Evolutionary conservation across 306 rosid genomes (phyloP).

Genomic region (Trifolium subterraneum): DNA sequence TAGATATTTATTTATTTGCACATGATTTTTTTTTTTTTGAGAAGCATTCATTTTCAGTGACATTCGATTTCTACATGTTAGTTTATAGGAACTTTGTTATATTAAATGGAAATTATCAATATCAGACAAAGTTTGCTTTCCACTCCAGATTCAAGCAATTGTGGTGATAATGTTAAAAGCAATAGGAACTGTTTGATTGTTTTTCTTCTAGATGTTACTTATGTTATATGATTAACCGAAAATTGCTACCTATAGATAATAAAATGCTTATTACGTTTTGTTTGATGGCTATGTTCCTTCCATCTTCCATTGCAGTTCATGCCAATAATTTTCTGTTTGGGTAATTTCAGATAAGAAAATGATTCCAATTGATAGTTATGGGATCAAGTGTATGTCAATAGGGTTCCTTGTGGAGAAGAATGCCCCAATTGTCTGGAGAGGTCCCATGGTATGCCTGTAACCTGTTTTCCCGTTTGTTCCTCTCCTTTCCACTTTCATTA

Average conservation of each 20-base stretch:
- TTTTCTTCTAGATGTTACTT: constrained; percentile 16
- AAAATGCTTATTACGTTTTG: constrained; percentile 8
- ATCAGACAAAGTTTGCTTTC: constrained; percentile 21
- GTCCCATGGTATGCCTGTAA: constrained; percentile 88
- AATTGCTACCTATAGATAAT: constrained; percentile 1
- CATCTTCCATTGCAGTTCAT: constrained; percentile 10
- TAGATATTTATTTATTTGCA: background rate
- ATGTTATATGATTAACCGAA: background rate
- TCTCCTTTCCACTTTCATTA: constrained; percentile 7
- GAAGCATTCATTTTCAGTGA: constrained; percentile 19
- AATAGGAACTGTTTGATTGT: background rate
- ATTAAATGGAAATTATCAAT: constrained; percentile 15
- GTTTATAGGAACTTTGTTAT: background rate
- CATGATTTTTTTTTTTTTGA: constrained; percentile 11
- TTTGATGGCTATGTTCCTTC: constrained; percentile 26
- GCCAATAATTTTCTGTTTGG: constrained; percentile 34
- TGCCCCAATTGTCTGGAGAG: constrained; percentile 97
- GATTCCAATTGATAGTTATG: constrained; percentile 85
- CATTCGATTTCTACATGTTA: background rate
- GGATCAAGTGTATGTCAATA: constrained; percentile 97
- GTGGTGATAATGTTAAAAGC: constrained; percentile 16
- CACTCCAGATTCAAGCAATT: background rate
- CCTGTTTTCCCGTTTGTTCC: constrained; percentile 9
- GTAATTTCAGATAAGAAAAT: constrained; percentile 79
- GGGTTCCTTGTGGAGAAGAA: constrained; percentile 92